These are phyloP conservation scores for Dalbergia oliveri DNA, from an alignment of 306 rosid species.

Conservation along the genomic window DNA sequence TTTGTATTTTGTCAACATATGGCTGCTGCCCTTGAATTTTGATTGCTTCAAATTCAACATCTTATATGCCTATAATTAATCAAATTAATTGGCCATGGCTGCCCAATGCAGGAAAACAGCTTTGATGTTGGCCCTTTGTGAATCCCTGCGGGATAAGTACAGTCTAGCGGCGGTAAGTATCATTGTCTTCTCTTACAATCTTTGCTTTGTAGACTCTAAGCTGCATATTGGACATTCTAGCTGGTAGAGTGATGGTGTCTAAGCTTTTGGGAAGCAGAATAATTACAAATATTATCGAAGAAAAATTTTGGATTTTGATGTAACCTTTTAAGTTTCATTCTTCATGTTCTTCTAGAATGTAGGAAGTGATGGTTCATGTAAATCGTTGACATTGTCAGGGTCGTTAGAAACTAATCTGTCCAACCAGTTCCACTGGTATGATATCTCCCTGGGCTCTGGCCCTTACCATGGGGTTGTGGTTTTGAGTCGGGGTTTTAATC, in stretches of 20 bases:
- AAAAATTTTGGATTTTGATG: neutral
- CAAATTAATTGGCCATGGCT: constrained; percentile 22
- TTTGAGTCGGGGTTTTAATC: no score
- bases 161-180: constrained; percentile 94
- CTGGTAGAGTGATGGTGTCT: neutral
- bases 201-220: neutral
- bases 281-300: neutral
- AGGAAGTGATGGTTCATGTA: neutral
- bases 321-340: neutral
- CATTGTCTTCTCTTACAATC: constrained; percentile 7
- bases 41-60: neutral
- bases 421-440: no score
- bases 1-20: neutral
- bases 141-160: constrained; percentile 75
- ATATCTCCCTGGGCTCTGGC: no score
- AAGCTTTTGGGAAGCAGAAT: neutral
- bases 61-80: constrained; percentile 1
- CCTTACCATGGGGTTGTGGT: no score
- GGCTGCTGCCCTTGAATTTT: neutral
- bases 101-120: constrained; percentile 81
- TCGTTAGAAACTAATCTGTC: neutral
- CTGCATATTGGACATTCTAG: neutral
- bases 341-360: neutral
- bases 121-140: constrained; percentile 91
- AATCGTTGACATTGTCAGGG: neutral